Base-by-base conservation (phyloP, 2,329 filamentous ascomycete species). In the Aphanocladium album region DNA sequence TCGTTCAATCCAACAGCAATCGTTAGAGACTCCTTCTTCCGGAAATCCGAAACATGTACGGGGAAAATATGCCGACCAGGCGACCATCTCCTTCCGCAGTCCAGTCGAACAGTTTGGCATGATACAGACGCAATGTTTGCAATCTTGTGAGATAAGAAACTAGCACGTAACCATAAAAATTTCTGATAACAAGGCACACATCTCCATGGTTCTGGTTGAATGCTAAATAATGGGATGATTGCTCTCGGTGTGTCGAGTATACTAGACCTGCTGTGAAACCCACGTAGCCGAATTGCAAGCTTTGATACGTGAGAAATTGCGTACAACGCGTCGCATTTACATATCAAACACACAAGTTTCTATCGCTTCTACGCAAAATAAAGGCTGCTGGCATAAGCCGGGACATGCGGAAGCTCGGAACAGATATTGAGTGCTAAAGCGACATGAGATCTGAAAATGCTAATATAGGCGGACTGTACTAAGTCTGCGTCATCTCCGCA, bases 201-300 rank as follows among this genome's bases (percentile, higher is more conserved):
- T 12, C 19, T 33, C 16, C n/a, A n/a, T n/a, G 21, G 27, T 33
- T 8, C 43, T 19, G 21, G 17, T n/a, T 21, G 30, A 9, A 30
- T 30, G 30, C 30, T 5, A 30, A 30, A 30, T 30, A 30, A 30
- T 50, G 56, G 12, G 25, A 14, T 41, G 57, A 60, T 60, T 60
- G 57, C 57, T 49, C 41, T 54, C 57, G 33, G 39, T 39, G 41
- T 54, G 41, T 60, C 57, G 57, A 54, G 43, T 41, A 60, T 30
- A 54, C 57, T 37, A 23, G 17, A 21, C n/a, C 47, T 54, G 19
- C 49, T 41, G 50, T 49, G 39, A 11, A n/a, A 60, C 57, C 6
- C 37, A 49, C 3, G 21, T 54, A 60, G 50, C 39, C 50, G 57
- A 60, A 33, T 5, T 60, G 57, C 57, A 60, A 60, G 57, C 49